Evolutionary conservation across 805 yeast genomes (phyloP).

Genomic region (Lipomyces oligophaga): DNA sequence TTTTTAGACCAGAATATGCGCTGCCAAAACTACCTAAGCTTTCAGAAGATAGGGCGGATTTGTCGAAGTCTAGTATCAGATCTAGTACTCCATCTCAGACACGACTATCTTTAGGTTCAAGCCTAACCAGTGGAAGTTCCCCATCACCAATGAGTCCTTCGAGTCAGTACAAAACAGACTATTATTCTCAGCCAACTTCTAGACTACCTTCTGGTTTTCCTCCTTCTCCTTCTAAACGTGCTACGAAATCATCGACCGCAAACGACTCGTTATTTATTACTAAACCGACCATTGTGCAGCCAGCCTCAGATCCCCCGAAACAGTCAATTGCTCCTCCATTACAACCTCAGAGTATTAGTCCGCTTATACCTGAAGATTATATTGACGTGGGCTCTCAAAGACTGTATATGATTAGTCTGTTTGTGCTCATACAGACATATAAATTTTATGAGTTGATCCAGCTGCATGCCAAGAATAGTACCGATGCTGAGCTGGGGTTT

Average conservation of each 20-base stretch:
- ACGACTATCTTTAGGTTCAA: no score
- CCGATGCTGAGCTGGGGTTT: constrained; percentile 53
- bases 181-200: constrained; percentile 10
- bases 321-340: not conserved
- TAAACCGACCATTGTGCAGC: no score
- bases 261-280: no score
- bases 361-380: constrained; percentile 56
- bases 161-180: not conserved
- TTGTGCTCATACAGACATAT: constrained; percentile 77
- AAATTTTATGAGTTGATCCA: constrained; percentile 69
- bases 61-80: no score
- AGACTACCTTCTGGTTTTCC: constrained; percentile 25
- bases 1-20: no score
- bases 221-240: constrained; percentile 19
- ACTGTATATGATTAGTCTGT: constrained; percentile 58
- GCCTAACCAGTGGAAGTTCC: not conserved
- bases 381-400: constrained; percentile 78
- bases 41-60: no score
- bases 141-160: not conserved
- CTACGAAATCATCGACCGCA: not conserved
- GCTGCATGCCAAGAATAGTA: constrained; percentile 49
- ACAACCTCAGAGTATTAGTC: constrained; percentile 11
- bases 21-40: no score
- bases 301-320: no score
- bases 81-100: no score